Conservation (phyloP, 2,329 filamentous ascomycete species). For the Apiospora aurea region DNA sequence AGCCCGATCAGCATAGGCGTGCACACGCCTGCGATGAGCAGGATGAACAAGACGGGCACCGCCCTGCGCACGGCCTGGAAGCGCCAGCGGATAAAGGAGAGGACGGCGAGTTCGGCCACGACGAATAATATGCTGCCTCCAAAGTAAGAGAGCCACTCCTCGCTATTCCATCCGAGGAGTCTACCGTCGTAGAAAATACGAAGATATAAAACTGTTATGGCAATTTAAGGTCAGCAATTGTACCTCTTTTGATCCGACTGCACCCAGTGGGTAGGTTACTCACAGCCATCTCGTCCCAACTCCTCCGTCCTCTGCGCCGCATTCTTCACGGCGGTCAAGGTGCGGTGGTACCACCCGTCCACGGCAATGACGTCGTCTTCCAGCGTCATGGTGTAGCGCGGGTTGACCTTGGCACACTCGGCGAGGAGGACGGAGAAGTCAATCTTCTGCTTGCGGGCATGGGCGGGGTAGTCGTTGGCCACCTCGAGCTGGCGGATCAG, state of each 20-base stretch:
- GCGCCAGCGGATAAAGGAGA: slow-evolving; percentile 28
- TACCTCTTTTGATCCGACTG: not conserved
- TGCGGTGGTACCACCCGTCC: slow-evolving; percentile 38
- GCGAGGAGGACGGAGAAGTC: slow-evolving; percentile 33
- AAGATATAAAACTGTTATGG: slow-evolving; percentile 37
- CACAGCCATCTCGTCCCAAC: slow-evolving; percentile 32
- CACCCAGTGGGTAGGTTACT: slow-evolving; percentile 1
- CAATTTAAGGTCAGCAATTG: not conserved
- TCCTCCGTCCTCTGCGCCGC: slow-evolving; percentile 32
- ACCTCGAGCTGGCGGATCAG: slow-evolving; percentile 31
- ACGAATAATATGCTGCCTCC: slow-evolving; percentile 28
- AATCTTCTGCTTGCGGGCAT: slow-evolving; percentile 34
- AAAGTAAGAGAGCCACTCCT: slow-evolving; percentile 37
- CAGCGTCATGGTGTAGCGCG: slow-evolving; percentile 35
- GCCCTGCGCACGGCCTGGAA: slow-evolving; percentile 29
- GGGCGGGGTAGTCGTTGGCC: slow-evolving; percentile 31
- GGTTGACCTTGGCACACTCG: slow-evolving; percentile 33
- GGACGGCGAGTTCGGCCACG: slow-evolving; percentile 26
- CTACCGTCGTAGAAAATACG: slow-evolving; percentile 40
- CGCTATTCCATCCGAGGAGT: slow-evolving; percentile 40
- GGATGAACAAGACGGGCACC: slow-evolving; percentile 28
- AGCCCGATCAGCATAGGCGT: slow-evolving; percentile 36
- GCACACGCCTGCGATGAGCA: slow-evolving; percentile 33
- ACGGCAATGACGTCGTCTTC: slow-evolving; percentile 40
- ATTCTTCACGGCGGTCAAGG: slow-evolving; percentile 29